Evolutionary conservation across 768 basidiomycete species (phyloP), one percentile per base, ranked within the genome.

Genomic region (Trametes punicea): DNA sequence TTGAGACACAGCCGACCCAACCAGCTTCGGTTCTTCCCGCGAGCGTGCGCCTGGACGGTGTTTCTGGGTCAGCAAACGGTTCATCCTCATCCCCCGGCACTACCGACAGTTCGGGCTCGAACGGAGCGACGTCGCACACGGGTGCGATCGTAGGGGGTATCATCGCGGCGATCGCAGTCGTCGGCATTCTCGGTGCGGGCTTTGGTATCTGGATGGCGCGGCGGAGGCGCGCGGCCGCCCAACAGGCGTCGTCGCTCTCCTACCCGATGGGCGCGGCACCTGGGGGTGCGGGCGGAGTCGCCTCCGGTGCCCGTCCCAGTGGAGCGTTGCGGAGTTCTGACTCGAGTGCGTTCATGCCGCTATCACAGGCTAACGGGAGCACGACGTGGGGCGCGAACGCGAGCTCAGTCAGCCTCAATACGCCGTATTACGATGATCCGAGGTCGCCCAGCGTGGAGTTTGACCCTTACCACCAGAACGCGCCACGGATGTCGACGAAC

Each of bases 271-370:
- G 72, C 30, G 49, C 74, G 57, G 51, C 64, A 55, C 59, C 66
- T 53, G 62, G 71, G 23, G 68, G 63, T 38, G 64, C 56, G 40
- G 65, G 65, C 25, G 49, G 52, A 46, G 52, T 46, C 40, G 53
- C 40, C 33, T 46, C 58, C 29, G 67, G 65, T 23, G 70, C 55
- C 25, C 64, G 63, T 41, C 34, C 34, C 34, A 62, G 70, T 25
- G 76, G 68, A 52, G n/a, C n/a, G n/a, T 62, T 67, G 51, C 72
- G 83, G 36, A 70, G 70, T 71, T 84, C 84, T 59, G 81, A 86
- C 72, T 82, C 84, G 64, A 85, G 83, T 59, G 80, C 85, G 31
- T 88, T 89, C 64, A 74, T 86, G 48, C 87, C 88, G n/a, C 68
- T 90, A 64, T 80, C 81, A 61, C 84, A 85, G 66, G 80, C 79